These are phyloP conservation scores for Candida pseudoglaebosa DNA, from an alignment of 805 yeast species.

Conservation along the genomic window DNA sequence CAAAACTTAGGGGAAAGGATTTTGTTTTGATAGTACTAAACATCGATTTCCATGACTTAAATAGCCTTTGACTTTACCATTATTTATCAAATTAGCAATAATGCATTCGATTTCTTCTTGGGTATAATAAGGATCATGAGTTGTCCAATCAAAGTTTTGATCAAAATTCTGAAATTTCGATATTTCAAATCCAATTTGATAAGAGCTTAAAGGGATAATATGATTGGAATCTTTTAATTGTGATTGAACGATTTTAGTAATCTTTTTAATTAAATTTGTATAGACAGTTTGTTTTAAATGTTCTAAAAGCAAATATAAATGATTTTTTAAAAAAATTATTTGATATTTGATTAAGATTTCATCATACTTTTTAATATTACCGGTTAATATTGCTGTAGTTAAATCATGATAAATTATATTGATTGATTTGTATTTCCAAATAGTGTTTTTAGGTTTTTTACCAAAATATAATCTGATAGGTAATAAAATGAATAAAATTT, in stretches of 20 bases:
- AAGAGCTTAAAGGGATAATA: constrained; percentile 38
- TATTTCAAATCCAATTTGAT: constrained; percentile 41
- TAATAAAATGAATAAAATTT: constrained; percentile 54
- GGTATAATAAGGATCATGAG: constrained; percentile 7
- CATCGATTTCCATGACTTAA: constrained; percentile 71
- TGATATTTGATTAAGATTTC: constrained; percentile 41
- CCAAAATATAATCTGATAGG: constrained; percentile 58
- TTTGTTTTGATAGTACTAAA: constrained; percentile 68
- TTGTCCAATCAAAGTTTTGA: constrained; percentile 6
- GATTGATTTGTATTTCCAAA: constrained; percentile 44
- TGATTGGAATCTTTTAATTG: constrained; percentile 16
- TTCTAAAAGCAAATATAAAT: constrained; percentile 58
- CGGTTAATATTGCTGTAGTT: constrained; percentile 46
- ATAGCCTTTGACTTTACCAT: constrained; percentile 70
- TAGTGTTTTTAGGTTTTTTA: constrained; percentile 39
- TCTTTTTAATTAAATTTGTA: constrained; percentile 46
- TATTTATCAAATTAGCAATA: constrained; percentile 60
- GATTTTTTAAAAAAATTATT: constrained; percentile 49
- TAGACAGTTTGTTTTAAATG: constrained; percentile 48
- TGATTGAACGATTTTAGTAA: constrained; percentile 19
- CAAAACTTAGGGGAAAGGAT: constrained; percentile 64
- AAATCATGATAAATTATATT: constrained; percentile 41
- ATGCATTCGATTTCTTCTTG: constrained; percentile 64
- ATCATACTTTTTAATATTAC: constrained; percentile 56
- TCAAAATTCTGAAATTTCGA: constrained; percentile 12